phyloP scores from a whole-genome alignment of 768 basidiomycete genomes.

The Baorangia bicolor region DNA sequence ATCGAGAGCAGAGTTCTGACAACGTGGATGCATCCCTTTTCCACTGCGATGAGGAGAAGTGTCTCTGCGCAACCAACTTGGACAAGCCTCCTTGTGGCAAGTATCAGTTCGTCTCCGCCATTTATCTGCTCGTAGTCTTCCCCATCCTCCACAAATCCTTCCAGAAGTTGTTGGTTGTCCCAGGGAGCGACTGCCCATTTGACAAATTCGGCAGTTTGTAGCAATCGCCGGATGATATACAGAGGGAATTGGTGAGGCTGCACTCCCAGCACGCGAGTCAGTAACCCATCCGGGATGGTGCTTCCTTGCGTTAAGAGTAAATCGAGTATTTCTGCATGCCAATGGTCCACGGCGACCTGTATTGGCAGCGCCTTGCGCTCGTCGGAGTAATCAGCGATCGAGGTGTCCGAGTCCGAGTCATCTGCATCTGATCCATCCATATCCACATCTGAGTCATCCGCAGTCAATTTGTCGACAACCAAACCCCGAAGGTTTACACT shows the following conservation, averaged over 20 bases:
- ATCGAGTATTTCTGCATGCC: slow-evolving; percentile 1
- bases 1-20: not conserved
- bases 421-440: not conserved
- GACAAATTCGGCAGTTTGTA: not conserved
- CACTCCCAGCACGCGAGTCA: not conserved
- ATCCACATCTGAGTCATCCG: not conserved
- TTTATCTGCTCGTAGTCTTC: not conserved
- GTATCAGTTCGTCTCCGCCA: not conserved
- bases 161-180: slow-evolving; percentile 3
- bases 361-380: not conserved
- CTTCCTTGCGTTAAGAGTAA: slow-evolving; percentile 3
- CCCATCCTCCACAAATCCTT: not conserved
- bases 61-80: not conserved
- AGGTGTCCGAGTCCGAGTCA: not conserved
- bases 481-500: not conserved
- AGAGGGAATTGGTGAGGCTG: slow-evolving; percentile 3
- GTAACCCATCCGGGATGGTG: not conserved
- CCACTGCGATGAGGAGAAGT: slow-evolving; percentile 5
- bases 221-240: not conserved
- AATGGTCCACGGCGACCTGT: not conserved
- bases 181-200: not conserved
- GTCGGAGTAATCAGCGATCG: not conserved
- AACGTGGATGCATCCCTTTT: not conserved
- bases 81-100: not conserved
- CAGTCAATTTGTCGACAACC: not conserved